Conservation (phyloP, 805 yeast species). For the Zygosaccharomyces bailii region DNA sequence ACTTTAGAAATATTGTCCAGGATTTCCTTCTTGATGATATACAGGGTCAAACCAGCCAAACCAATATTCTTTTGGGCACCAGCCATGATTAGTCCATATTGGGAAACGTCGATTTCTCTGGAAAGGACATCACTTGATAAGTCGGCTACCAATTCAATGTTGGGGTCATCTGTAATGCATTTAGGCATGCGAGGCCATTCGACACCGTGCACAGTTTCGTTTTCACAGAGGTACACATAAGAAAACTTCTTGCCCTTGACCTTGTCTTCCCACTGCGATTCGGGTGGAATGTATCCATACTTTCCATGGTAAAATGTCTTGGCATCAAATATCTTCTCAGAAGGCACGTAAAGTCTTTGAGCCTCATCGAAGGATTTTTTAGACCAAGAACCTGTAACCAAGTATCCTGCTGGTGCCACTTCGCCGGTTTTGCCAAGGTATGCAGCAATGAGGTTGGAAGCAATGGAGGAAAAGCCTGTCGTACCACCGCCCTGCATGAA, state of each 20-base stretch:
- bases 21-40: slow-evolving; percentile 80
- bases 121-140: slow-evolving; percentile 92
- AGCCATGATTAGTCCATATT: slow-evolving; percentile 87
- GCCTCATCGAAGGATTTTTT: slow-evolving; percentile 87
- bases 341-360: slow-evolving; percentile 70
- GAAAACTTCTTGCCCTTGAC: slow-evolving; percentile 56
- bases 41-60: slow-evolving; percentile 89
- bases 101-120: slow-evolving; percentile 71
- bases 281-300: slow-evolving; percentile 64
- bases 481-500: slow-evolving; percentile 99
- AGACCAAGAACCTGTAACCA: slow-evolving; percentile 93
- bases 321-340: slow-evolving; percentile 65
- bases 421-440: slow-evolving; percentile 69
- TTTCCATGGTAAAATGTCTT: slow-evolving; percentile 50
- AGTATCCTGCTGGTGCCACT: slow-evolving; percentile 78
- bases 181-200: slow-evolving; percentile 60
- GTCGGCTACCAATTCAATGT: slow-evolving; percentile 84
- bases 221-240: slow-evolving; percentile 87
- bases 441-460: slow-evolving; percentile 75
- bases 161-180: slow-evolving; percentile 49
- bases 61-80: slow-evolving; percentile 99
- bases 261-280: slow-evolving; percentile 56
- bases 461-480: slow-evolving; percentile 86
- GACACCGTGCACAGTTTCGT: slow-evolving; percentile 95
- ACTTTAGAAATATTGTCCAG: slow-evolving; percentile 53